phyloP scores from a whole-genome alignment of 2,329 filamentous ascomycete species.

The Chlorencoelia australis region DNA sequence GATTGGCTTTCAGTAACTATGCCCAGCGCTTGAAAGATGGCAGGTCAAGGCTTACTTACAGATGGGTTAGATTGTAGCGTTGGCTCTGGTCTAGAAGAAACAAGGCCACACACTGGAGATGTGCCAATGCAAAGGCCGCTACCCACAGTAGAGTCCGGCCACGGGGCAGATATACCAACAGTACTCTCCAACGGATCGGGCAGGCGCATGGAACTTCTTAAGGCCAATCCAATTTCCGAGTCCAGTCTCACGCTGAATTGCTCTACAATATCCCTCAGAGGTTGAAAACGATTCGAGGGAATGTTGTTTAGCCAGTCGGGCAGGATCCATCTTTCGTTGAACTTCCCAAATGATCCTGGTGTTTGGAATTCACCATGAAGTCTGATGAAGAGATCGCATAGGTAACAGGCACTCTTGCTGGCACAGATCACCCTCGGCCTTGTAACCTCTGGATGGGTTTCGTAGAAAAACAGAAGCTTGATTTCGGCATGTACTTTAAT shows the following conservation, averaged over 20 bases:
- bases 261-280: background rate
- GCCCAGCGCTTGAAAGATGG: too few relatives aligned
- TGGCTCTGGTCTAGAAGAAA: too few relatives aligned
- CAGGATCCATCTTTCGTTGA: constrained; percentile 37
- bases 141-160: too few relatives aligned
- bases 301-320: constrained; percentile 26
- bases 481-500: constrained; percentile 41
- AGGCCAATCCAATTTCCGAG: background rate
- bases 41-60: too few relatives aligned
- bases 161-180: too few relatives aligned
- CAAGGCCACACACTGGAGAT: too few relatives aligned
- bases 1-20: too few relatives aligned
- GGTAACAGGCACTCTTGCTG: constrained; percentile 40
- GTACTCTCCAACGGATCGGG: too few relatives aligned
- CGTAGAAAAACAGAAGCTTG: constrained; percentile 36
- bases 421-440: constrained; percentile 36
- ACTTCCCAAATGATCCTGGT: constrained; percentile 32
- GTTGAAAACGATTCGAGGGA: background rate
- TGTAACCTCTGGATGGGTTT: constrained; percentile 19
- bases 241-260: background rate
- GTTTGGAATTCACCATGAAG: constrained; percentile 33
- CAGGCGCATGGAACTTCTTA: background rate
- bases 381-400: constrained; percentile 38
- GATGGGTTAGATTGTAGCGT: too few relatives aligned
- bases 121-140: too few relatives aligned